These are phyloP conservation scores for Nyctanthes arbortristis DNA, from an alignment of 257 asterid genomes.

Conservation along the genomic window DNA sequence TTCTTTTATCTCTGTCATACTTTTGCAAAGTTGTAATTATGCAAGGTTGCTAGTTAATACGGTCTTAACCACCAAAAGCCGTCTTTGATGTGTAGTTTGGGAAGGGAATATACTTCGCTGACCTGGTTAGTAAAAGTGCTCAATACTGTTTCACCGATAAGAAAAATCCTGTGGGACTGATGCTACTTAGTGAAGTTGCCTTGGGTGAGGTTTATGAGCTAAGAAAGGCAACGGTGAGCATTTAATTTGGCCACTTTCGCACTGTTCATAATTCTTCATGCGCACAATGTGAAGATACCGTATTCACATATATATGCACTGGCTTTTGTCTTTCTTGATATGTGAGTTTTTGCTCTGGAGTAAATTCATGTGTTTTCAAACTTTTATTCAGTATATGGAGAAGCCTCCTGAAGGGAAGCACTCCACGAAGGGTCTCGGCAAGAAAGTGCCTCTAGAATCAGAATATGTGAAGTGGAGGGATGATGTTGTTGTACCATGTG, in stretches of 20 bases:
- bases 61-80: slow-evolving; percentile 3
- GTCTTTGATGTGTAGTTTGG: slow-evolving; percentile 65
- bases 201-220: slow-evolving; percentile 83
- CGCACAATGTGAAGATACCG: too few relatives aligned
- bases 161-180: slow-evolving; percentile 86
- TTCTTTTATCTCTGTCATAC: slow-evolving; percentile 18
- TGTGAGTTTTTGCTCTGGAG: neutral
- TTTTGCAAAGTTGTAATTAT: slow-evolving; percentile 9
- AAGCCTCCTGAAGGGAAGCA: slow-evolving; percentile 91
- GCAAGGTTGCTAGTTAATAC: neutral
- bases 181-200: slow-evolving; percentile 98
- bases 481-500: slow-evolving; percentile 87
- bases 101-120: slow-evolving; percentile 95
- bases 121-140: slow-evolving; percentile 97
- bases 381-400: slow-evolving; percentile 70
- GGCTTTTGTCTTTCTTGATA: slow-evolving; percentile 1
- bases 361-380: slow-evolving; percentile 5
- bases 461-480: slow-evolving; percentile 76
- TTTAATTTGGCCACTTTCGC: slow-evolving; percentile 5
- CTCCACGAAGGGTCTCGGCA: slow-evolving; percentile 94
- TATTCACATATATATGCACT: slow-evolving; percentile 1
- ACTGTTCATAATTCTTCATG: neutral
- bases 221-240: slow-evolving; percentile 64
- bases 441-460: slow-evolving; percentile 69
- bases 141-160: slow-evolving; percentile 82